These are phyloP conservation scores for Sugiyamaella castrensis DNA, from an alignment of 1,139 yeast genomes.

Conservation along the genomic window DNA sequence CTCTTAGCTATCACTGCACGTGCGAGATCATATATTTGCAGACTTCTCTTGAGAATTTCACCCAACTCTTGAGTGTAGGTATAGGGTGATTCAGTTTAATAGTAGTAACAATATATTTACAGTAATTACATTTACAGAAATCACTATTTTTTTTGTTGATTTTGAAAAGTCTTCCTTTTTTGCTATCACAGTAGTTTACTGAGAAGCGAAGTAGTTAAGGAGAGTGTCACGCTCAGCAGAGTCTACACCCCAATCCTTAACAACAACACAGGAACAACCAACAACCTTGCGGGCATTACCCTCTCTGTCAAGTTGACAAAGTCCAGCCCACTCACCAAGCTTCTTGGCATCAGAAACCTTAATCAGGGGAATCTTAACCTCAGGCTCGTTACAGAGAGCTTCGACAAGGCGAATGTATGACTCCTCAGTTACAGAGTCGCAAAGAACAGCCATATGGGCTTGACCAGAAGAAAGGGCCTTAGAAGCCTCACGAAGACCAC, in stretches of 20 bases:
- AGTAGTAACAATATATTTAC: no score
- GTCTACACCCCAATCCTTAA: constrained; percentile 99
- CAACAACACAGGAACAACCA: constrained; percentile 99
- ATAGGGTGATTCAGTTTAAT: neutral
- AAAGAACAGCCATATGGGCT: constrained; percentile 96
- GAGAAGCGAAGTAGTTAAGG: constrained; percentile 94
- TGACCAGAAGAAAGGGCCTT: constrained; percentile 93
- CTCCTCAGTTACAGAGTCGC: constrained; percentile 98
- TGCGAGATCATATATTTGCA: no score
- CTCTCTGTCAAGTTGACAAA: constrained; percentile 99
- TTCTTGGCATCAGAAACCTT: constrained; percentile 99
- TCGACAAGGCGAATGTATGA: constrained; percentile 96
- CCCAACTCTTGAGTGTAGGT: neutral
- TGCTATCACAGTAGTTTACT: constrained; percentile 41
- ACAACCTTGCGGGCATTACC: constrained; percentile 99
- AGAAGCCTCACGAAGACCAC: constrained; percentile 99
- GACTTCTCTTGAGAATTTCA: no score
- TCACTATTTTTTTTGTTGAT: no score
- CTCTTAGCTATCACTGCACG: no score
- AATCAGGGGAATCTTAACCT: constrained; percentile 94
- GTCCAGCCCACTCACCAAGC: constrained; percentile 99
- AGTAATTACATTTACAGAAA: no score
- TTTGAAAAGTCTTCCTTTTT: no score
- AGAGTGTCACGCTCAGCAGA: constrained; percentile 97
- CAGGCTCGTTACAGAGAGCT: constrained; percentile 98